These are phyloP conservation scores for Podochytrium sp. DNA, from an alignment of 192 early-diverging fungal genomes.

Conservation along the genomic window DNA sequence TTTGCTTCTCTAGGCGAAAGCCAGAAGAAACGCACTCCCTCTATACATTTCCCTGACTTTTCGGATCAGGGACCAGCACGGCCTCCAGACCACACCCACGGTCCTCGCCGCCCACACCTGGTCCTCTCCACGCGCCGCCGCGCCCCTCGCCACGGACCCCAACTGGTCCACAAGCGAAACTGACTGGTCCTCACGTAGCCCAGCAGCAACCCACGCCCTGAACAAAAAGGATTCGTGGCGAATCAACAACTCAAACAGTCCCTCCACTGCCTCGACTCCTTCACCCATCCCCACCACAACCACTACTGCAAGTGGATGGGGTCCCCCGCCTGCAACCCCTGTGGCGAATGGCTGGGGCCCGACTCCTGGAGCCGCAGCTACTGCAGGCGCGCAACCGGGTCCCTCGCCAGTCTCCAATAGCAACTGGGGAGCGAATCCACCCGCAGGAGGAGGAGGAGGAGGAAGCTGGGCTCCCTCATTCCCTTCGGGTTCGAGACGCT, in stretches of 20 bases:
- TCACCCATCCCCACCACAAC: not conserved
- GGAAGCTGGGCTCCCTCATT: not conserved
- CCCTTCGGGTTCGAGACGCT: not conserved
- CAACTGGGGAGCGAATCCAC: not conserved
- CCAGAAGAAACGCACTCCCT: too few relatives aligned
- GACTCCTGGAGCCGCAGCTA: not conserved
- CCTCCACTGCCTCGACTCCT: too few relatives aligned
- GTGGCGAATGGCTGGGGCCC: not conserved
- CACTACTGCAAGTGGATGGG: not conserved
- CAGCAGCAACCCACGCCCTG: too few relatives aligned
- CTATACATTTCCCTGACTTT: too few relatives aligned
- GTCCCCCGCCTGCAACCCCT: not conserved
- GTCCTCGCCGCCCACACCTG: not conserved
- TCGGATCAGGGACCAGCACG: too few relatives aligned
- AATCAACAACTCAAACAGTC: too few relatives aligned
- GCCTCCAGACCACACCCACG: not conserved
- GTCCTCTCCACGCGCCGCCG: conserved; percentile 2
- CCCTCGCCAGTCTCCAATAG: not conserved
- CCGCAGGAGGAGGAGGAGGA: not conserved
- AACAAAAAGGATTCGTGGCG: too few relatives aligned
- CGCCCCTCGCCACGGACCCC: not conserved
- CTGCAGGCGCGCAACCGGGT: not conserved
- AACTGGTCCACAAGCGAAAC: conserved; percentile 1
- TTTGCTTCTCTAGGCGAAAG: too few relatives aligned
- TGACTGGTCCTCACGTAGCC: conserved; percentile 21